Conservation (phyloP, 2,329 filamentous ascomycete genomes). For the Nemania sp. region DNA sequence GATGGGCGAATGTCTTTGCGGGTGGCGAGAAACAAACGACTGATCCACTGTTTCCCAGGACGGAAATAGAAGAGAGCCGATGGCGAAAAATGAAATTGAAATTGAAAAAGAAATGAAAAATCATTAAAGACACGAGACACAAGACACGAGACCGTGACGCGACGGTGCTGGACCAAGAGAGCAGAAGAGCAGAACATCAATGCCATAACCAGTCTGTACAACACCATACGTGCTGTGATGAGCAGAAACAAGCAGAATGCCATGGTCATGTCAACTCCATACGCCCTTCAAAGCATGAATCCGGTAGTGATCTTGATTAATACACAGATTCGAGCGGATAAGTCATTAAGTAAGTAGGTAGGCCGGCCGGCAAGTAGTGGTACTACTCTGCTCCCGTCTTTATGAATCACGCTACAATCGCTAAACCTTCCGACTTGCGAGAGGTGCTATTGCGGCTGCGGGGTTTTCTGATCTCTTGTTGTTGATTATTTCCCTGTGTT, state of each 20-base stretch:
- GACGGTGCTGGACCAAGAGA: background rate
- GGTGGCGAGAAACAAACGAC: too few species aligned
- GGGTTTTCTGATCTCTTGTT: slow-evolving; percentile 2
- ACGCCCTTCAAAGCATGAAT: background rate
- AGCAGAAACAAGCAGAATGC: background rate
- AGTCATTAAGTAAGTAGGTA: background rate
- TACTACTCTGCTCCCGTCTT: too few species aligned
- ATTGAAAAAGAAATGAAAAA: background rate
- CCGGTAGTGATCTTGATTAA: background rate
- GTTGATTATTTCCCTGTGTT: background rate
- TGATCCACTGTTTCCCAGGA: too few species aligned
- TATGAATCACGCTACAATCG: slow-evolving; percentile 3
- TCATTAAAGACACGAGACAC: background rate
- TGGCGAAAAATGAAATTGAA: too few species aligned
- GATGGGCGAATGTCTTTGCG: too few species aligned
- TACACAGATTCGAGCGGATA: background rate
- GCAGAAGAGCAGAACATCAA: background rate
- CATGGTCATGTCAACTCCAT: background rate
- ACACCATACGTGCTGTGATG: slow-evolving; percentile 2
- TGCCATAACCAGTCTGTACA: slow-evolving; percentile 12
- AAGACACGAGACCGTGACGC: background rate
- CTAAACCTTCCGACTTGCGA: slow-evolving; percentile 12
- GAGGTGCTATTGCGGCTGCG: slow-evolving; percentile 17
- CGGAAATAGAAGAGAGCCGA: too few species aligned
- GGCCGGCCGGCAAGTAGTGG: background rate